Conservation (phyloP, 108 stramenopile species). For the Cyclotella baltica region DNA sequence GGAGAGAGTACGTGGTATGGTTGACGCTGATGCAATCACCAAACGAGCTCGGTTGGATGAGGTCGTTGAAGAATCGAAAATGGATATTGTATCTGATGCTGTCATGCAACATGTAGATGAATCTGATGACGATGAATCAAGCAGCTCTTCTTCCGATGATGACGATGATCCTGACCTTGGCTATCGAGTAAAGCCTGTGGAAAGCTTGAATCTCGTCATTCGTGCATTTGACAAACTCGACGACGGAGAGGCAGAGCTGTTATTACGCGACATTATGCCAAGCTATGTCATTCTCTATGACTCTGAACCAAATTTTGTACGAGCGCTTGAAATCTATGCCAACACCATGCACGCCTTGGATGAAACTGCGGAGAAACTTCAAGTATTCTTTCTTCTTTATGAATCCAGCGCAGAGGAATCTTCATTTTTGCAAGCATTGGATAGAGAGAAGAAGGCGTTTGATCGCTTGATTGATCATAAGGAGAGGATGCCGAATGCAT, state of each 20-base stretch:
- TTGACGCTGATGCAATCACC: conserved; percentile 66
- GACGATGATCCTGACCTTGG: conserved; percentile 54
- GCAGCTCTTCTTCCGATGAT: conserved; percentile 37
- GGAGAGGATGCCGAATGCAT: conserved; percentile 86
- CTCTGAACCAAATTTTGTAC: conserved; percentile 85
- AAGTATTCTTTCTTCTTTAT: conserved; percentile 92
- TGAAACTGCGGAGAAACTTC: conserved; percentile 54
- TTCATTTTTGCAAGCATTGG: conserved; percentile 87
- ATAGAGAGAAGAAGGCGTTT: conserved; percentile 93
- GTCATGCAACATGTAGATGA: background rate
- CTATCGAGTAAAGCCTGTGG: conserved; percentile 46
- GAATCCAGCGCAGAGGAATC: conserved; percentile 96
- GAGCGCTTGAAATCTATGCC: conserved; percentile 88
- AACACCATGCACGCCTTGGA: conserved; percentile 37
- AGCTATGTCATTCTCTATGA: conserved; percentile 91
- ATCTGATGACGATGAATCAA: conserved; percentile 22
- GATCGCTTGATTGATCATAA: conserved; percentile 93
- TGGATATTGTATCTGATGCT: conserved; percentile 41
- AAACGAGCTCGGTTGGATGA: conserved; percentile 79
- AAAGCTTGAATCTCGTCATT: conserved; percentile 64
- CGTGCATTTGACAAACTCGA: conserved; percentile 68
- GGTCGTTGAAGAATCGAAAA: conserved; percentile 67
- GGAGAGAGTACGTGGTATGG: conserved; percentile 71
- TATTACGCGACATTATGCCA: conserved; percentile 87
- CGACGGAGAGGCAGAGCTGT: conserved; percentile 63